A percentile compares a stretch with the other conserved stretches of the same genome.
These are phyloP conservation scores for Pleurotus giganteus DNA, from an alignment of 768 basidiomycete genomes.

Conservation along the genomic window DNA sequence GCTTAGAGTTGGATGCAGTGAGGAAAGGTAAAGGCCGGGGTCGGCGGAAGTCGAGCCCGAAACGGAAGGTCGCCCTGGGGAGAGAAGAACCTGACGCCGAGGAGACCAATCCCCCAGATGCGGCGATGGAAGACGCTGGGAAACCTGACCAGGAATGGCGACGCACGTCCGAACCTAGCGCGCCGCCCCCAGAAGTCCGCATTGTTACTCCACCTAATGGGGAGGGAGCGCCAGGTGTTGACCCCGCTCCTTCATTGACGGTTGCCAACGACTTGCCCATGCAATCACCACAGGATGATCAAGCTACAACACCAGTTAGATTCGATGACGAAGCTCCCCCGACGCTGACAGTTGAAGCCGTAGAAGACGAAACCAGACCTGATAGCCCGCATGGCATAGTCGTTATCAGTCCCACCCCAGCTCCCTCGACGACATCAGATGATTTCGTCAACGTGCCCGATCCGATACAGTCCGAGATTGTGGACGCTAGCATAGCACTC, in stretches of 20 bases:
- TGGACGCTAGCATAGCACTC: too few relatives aligned
- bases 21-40: background rate
- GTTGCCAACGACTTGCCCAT: too few relatives aligned
- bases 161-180: background rate
- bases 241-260: too few relatives aligned
- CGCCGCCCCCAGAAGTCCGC: background rate
- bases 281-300: too few relatives aligned
- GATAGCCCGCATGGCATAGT: background rate
- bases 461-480: too few relatives aligned
- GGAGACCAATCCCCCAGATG: background rate
- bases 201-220: background rate
- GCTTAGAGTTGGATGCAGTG: background rate
- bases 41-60: background rate
- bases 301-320: background rate
- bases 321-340: background rate
- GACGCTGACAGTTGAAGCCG: background rate
- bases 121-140: background rate
- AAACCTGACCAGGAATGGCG: background rate
- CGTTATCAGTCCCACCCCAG: slow-evolving; percentile 4
- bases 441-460: background rate
- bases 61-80: too few relatives aligned
- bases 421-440: background rate
- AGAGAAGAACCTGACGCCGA: background rate
- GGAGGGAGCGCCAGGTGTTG: too few relatives aligned
- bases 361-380: background rate